These are phyloP conservation scores for Evansstolkia leycettana DNA, from an alignment of 495 filamentous ascomycete genomes.

Conservation along the genomic window DNA sequence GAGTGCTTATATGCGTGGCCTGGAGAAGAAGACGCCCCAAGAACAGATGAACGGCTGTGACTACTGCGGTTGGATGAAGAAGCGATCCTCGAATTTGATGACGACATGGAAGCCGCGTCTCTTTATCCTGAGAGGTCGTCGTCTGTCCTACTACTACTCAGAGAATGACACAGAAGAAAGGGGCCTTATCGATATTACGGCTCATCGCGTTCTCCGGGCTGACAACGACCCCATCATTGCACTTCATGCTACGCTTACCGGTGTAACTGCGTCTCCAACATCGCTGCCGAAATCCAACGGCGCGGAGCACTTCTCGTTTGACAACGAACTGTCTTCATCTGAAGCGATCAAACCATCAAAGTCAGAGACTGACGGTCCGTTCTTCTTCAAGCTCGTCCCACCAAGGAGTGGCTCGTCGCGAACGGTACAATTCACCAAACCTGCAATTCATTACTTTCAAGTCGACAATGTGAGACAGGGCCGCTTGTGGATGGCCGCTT, in stretches of 20 bases:
- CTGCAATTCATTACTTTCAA: conserved; percentile 93
- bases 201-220: conserved; percentile 90
- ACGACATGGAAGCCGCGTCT: conserved; percentile 92
- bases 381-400: conserved; percentile 97
- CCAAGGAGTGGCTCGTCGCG: conserved; percentile 78
- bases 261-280: conserved; percentile 63
- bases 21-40: conserved; percentile 68
- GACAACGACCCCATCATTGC: conserved; percentile 83
- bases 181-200: conserved; percentile 93
- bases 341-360: conserved; percentile 18
- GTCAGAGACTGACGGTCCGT: conserved; percentile 45
- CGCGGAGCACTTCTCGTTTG: conserved; percentile 31
- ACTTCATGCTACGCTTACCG: conserved; percentile 83
- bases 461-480: conserved; percentile 82
- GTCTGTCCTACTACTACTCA: conserved; percentile 93
- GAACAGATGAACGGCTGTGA: conserved; percentile 83
- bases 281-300: conserved; percentile 51
- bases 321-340: conserved; percentile 13
- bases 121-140: conserved; percentile 82
- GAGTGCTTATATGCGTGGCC: conserved; percentile 79
- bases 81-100: conserved; percentile 89
- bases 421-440: conserved; percentile 93
- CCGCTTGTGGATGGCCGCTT: conserved; percentile 92
- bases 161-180: conserved; percentile 85
- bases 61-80: conserved; percentile 99